phyloP scores from a whole-genome alignment of 352 stramenopile species.

The Phytopythium vexans region DNA sequence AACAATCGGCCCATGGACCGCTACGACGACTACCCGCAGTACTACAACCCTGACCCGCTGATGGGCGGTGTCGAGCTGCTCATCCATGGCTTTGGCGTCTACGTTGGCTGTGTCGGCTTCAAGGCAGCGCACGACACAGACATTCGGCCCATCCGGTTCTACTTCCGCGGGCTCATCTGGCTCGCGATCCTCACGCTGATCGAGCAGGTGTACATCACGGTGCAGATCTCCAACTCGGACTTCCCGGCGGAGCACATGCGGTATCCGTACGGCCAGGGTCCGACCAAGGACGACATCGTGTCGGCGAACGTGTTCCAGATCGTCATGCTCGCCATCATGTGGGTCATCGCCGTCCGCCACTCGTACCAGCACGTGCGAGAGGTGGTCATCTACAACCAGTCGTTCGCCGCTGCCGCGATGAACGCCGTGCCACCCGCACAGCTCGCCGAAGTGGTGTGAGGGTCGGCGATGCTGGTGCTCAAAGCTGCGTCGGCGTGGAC shows the following conservation, averaged over 20 bases:
- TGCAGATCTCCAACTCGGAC: conserved; percentile 76
- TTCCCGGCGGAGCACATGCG: conserved; percentile 67
- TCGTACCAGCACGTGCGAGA: conserved; percentile 74
- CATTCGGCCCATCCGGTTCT: conserved; percentile 82
- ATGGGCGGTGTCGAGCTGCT: conserved; percentile 66
- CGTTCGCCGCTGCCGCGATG: conserved; percentile 75
- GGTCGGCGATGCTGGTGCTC: too few relatives aligned
- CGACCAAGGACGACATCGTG: conserved; percentile 82
- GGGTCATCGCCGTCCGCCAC: conserved; percentile 75
- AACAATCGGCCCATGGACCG: conserved; percentile 41
- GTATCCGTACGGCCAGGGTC: conserved; percentile 70
- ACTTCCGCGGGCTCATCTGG: conserved; percentile 74
- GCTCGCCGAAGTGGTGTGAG: conserved; percentile 60
- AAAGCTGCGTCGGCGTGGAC: too few relatives aligned
- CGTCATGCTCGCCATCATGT: conserved; percentile 84
- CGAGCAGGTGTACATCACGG: conserved; percentile 82
- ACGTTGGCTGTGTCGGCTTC: conserved; percentile 83
- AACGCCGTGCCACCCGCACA: conserved; percentile 73
- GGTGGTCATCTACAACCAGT: conserved; percentile 80
- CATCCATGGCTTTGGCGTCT: conserved; percentile 80
- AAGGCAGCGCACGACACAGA: conserved; percentile 86
- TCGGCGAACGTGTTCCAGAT: conserved; percentile 84
- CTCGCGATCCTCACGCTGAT: conserved; percentile 70
- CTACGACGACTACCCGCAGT: conserved; percentile 76
- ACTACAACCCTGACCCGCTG: conserved; percentile 76